phyloP scores from a whole-genome alignment of 371 early-diverging fungal species.

The Coemansia sp. region DNA sequence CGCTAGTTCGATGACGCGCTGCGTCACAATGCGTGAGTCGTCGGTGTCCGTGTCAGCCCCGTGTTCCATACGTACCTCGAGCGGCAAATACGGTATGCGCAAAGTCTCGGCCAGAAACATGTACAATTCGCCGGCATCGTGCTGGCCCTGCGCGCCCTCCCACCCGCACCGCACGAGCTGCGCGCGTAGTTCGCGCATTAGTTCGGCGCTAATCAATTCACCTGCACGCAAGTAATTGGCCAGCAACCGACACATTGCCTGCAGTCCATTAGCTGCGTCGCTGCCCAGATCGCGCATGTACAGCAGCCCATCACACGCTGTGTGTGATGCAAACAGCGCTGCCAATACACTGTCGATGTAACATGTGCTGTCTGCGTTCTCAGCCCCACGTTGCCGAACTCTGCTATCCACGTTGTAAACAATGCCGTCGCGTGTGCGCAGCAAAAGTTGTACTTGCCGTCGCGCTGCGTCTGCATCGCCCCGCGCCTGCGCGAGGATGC shows the following conservation, averaged over 20 bases:
- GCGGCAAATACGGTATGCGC: slow-evolving; percentile 42
- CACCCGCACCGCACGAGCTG: slow-evolving; percentile 37
- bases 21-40: slow-evolving; percentile 40
- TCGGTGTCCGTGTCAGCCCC: slow-evolving; percentile 36
- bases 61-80: slow-evolving; percentile 43
- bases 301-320: slow-evolving; percentile 34
- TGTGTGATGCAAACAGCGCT: slow-evolving; percentile 43
- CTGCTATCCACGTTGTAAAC: slow-evolving; percentile 14
- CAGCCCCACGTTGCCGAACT: slow-evolving; percentile 23
- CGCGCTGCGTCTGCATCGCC: slow-evolving; percentile 23
- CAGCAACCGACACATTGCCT: slow-evolving; percentile 25
- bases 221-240: slow-evolving; percentile 36
- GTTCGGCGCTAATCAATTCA: slow-evolving; percentile 16
- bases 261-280: slow-evolving; percentile 18
- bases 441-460: slow-evolving; percentile 19
- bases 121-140: slow-evolving; percentile 45
- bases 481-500: slow-evolving; percentile 16
- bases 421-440: slow-evolving; percentile 31
- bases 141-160: slow-evolving; percentile 23
- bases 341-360: slow-evolving; percentile 38
- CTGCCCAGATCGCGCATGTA: slow-evolving; percentile 33
- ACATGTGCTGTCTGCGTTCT: slow-evolving; percentile 36
- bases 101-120: slow-evolving; percentile 42
- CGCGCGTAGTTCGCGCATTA: slow-evolving; percentile 25
- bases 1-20: slow-evolving; percentile 41